Evolutionary conservation across 1,284 basidiomycete species (phyloP), one percentile per base, ranked within the genome.

Genomic region (Psilocybe mexicana): DNA sequence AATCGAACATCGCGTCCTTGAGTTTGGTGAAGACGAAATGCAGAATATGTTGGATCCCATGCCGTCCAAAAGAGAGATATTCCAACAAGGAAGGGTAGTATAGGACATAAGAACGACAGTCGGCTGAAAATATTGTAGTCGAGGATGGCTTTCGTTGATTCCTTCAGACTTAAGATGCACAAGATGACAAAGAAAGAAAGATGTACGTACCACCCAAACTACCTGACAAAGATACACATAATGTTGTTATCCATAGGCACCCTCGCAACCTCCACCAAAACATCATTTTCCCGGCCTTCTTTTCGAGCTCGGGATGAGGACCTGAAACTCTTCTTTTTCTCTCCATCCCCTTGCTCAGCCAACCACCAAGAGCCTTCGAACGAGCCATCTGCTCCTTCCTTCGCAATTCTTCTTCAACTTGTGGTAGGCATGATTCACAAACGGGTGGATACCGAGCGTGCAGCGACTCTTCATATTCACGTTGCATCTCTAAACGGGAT

Each of bases 381-480:
- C 92, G 88, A 3, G 92, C 92, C 84, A 92, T 90, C 56, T 87
- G 81, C 64, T 96, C 88, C 62, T 89, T 88, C 61, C 81, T 80
- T 49, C 79, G 76, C 52, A 97, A 88, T 61, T 91, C 87, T 36
- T 89, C 89, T 63, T 95, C 91, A 0, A 96, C 92, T 0, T 80
- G 80, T 0, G 90, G 88, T 35, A 84, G 78, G 67, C 94, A 97
- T 2, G 75, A 70, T 0, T 78, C 75, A 70, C 94, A 97, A 14
- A 96, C 87, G 1, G 90, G 90, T 11, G 94, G 94, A 70, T 96
- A 96, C 6, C 94, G 89, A 4, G 76, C 64, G 65, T 95, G 84
- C 25, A 96, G 77, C 0, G 88, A 90, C 54, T 81, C 80, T 36
- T 84, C 80, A 71, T 96, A 96, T 23, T 80, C 79, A 0, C 87